phyloP scores from a whole-genome alignment of 2,329 filamentous ascomycete species.

The Simplicillium aogashimaense region DNA sequence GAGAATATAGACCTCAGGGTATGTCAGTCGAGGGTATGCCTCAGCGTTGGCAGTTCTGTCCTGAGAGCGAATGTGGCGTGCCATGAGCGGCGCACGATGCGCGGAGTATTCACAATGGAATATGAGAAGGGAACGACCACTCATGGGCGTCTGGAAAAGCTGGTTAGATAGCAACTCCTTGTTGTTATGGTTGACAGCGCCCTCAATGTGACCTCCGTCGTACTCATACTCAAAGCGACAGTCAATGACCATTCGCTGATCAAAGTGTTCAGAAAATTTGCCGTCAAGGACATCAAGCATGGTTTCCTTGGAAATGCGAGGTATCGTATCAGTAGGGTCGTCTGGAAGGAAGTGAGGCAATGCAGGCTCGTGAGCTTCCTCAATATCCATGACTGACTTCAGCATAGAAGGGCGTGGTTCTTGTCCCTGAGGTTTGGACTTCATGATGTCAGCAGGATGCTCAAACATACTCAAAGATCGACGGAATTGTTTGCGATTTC shows the following conservation, averaged over 20 bases:
- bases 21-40: constrained; percentile 80
- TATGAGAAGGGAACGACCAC: constrained; percentile 69
- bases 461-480: constrained; percentile 98
- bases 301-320: constrained; percentile 73
- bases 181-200: constrained; percentile 93
- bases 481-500: constrained; percentile 80
- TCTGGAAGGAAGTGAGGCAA: constrained; percentile 79
- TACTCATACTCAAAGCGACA: constrained; percentile 99
- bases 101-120: constrained; percentile 99
- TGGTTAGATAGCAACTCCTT: constrained; percentile 76
- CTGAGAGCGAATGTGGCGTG: constrained; percentile 80
- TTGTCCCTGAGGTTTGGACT: constrained; percentile 56
- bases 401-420: constrained; percentile 35
- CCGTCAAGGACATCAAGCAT: constrained; percentile 83
- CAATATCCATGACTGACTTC: constrained; percentile 73
- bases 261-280: constrained; percentile 65
- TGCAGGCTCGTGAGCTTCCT: constrained; percentile 61
- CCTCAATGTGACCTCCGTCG: constrained; percentile 88
- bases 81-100: constrained; percentile 92
- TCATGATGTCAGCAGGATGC: constrained; percentile 78
- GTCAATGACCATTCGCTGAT: constrained; percentile 81
- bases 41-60: constrained; percentile 81
- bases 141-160: constrained; percentile 61
- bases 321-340: constrained; percentile 75
- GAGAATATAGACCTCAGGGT: constrained; percentile 93